phyloP scores from a whole-genome alignment of 2,329 filamentous ascomycete genomes.

The Alternaria conjuncta region DNA sequence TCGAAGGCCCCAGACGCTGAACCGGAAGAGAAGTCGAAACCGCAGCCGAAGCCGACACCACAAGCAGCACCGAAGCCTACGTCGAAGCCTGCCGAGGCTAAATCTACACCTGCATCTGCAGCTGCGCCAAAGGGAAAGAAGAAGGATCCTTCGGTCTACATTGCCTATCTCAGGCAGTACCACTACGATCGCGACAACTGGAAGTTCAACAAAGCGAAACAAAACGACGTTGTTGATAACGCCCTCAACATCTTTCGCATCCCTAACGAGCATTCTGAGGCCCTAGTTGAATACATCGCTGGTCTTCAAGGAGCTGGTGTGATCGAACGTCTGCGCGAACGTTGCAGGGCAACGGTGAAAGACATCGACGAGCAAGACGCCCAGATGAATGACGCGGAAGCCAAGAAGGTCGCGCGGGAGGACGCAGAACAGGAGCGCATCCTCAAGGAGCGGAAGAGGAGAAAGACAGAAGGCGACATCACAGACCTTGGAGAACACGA shows the following conservation, averaged over 20 bases:
- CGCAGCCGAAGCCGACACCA: constrained; percentile 1
- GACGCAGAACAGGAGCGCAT: constrained; percentile 46
- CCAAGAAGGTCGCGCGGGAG: constrained; percentile 45
- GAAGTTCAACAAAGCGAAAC: constrained; percentile 97
- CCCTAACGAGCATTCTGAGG: constrained; percentile 70
- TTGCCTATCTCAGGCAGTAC: constrained; percentile 80
- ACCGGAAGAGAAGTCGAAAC: neutral
- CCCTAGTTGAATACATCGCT: constrained; percentile 77
- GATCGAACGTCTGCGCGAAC: constrained; percentile 67
- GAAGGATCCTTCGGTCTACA: constrained; percentile 66
- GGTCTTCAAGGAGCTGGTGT: constrained; percentile 79
- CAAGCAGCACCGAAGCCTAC: neutral
- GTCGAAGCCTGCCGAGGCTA: neutral
- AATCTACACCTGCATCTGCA: neutral
- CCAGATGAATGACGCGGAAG: constrained; percentile 45
- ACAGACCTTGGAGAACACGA: constrained; percentile 32
- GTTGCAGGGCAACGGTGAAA: constrained; percentile 67
- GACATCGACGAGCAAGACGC: constrained; percentile 53
- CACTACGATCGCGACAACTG: constrained; percentile 72
- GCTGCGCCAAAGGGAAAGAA: constrained; percentile 33
- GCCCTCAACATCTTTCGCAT: constrained; percentile 75
- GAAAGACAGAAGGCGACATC: constrained; percentile 39
- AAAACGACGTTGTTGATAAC: constrained; percentile 84
- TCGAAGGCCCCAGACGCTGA: neutral
- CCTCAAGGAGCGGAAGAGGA: constrained; percentile 37